Percentiles rank a stretch among this genome's conserved stretches.
These are phyloP conservation scores for Aspergillus texensis DNA, from an alignment of 2,329 filamentous ascomycete genomes.

Conservation along the genomic window DNA sequence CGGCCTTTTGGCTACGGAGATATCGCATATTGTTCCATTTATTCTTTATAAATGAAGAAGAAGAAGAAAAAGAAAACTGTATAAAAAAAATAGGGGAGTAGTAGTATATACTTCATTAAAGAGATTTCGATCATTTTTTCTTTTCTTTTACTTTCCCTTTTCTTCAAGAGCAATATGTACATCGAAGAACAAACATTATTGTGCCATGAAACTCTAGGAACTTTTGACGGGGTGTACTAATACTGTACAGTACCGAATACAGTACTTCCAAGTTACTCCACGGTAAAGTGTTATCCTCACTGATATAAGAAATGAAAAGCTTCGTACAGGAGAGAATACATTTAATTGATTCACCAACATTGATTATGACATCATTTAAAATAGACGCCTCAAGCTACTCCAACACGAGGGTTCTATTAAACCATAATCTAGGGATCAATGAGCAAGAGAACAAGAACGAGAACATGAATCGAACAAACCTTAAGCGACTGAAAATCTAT, in stretches of 20 bases:
- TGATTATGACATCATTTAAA: not conserved
- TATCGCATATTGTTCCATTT: not conserved
- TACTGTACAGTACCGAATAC: too few relatives aligned
- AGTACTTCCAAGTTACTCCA: too few relatives aligned
- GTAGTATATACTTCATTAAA: too few relatives aligned
- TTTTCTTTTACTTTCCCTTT: not conserved
- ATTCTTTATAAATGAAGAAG: not conserved
- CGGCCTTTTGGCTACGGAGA: not conserved
- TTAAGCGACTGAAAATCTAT: not conserved
- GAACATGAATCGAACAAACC: not conserved
- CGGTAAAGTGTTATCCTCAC: not conserved
- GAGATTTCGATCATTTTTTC: not conserved
- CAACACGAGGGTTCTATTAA: not conserved
- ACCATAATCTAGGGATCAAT: not conserved
- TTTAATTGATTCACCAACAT: not conserved
- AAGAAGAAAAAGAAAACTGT: too few relatives aligned
- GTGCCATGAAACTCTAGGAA: not conserved
- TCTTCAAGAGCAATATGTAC: not conserved
- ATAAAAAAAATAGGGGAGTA: too few relatives aligned
- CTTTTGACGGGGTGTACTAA: not conserved
- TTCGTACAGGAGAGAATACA: not conserved
- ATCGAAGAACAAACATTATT: not conserved
- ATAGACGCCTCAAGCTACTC: not conserved
- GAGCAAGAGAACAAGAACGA: not conserved
- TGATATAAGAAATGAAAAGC: not conserved